Evolutionary conservation across 2,329 filamentous ascomycete genomes (phyloP).

Genomic region (Neonectria hederae): DNA sequence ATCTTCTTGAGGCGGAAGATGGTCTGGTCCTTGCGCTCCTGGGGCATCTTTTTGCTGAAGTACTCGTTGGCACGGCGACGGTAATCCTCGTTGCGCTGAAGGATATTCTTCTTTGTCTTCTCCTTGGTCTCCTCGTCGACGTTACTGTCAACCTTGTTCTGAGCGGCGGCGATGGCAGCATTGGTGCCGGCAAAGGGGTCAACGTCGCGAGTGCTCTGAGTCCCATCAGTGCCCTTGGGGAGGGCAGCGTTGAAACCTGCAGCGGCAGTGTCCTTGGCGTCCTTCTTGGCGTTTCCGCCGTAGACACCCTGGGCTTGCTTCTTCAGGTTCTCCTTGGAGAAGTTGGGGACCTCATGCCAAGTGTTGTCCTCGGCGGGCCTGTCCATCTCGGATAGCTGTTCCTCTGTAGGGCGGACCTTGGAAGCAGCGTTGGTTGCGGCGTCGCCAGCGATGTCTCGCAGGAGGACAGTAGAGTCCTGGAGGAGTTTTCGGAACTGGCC

Average conservation of each 20-base stretch:
- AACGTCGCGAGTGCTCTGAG: constrained; percentile 53
- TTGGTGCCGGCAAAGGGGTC: constrained; percentile 52
- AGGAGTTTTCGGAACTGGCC: constrained; percentile 94
- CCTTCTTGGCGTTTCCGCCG: constrained; percentile 63
- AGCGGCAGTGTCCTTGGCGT: constrained; percentile 68
- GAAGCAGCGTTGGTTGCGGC: constrained; percentile 82
- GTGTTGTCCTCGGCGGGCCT: constrained; percentile 87
- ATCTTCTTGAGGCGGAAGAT: constrained; percentile 97
- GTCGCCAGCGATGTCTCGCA: constrained; percentile 93
- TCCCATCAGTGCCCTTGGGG: constrained; percentile 59
- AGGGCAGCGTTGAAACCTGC: constrained; percentile 66
- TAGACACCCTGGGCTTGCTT: constrained; percentile 72
- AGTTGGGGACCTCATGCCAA: constrained; percentile 88
- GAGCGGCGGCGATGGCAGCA: constrained; percentile 54
- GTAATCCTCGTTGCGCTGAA: constrained; percentile 55
- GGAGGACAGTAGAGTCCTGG: constrained; percentile 79
- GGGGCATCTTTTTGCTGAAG: constrained; percentile 84
- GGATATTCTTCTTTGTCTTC: constrained; percentile 63
- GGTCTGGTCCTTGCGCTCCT: constrained; percentile 91
- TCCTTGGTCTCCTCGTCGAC: constrained; percentile 59
- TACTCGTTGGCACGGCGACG: constrained; percentile 73
- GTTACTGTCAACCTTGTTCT: constrained; percentile 69
- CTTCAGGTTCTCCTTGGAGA: constrained; percentile 76
- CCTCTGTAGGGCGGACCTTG: constrained; percentile 79
- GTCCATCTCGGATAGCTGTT: constrained; percentile 81